phyloP scores from a whole-genome alignment of 176 grass and related monocot genomes.

The Hordeum marinum region DNA sequence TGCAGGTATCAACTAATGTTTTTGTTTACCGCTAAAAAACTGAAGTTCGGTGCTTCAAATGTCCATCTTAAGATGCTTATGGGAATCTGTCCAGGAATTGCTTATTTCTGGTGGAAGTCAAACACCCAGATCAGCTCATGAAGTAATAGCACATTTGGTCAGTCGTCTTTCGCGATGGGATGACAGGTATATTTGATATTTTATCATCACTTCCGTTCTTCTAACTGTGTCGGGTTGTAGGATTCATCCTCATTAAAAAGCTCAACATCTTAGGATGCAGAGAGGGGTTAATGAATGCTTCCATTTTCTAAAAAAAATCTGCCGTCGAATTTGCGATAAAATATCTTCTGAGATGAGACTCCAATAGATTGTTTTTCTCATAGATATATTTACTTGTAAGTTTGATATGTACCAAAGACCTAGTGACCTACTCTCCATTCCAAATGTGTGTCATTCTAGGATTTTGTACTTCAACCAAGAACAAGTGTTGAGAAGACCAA shows the following conservation, averaged over 20 bases:
- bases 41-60: not conserved
- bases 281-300: too few species aligned
- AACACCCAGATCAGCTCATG: slow-evolving; percentile 83
- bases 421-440: too few species aligned
- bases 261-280: not conserved
- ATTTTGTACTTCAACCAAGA: too few species aligned
- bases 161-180: slow-evolving; percentile 92
- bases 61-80: slow-evolving; percentile 18
- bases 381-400: not conserved
- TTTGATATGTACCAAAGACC: not conserved
- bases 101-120: slow-evolving; percentile 88
- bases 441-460: too few species aligned
- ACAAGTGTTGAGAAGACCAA: too few species aligned
- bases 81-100: slow-evolving; percentile 59
- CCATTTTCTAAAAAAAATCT: too few species aligned
- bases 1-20: slow-evolving; percentile 53
- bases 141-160: slow-evolving; percentile 90
- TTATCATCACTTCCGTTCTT: not conserved
- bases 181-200: slow-evolving; percentile 56
- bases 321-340: not conserved
- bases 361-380: not conserved
- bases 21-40: not conserved
- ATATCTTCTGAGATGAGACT: not conserved
- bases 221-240: not conserved
- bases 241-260: not conserved